Percentiles rank a stretch among this genome's conserved stretches.
These are phyloP conservation scores for Penicillium sp. DNA, from an alignment of 2,329 filamentous ascomycete species.

Conservation along the genomic window DNA sequence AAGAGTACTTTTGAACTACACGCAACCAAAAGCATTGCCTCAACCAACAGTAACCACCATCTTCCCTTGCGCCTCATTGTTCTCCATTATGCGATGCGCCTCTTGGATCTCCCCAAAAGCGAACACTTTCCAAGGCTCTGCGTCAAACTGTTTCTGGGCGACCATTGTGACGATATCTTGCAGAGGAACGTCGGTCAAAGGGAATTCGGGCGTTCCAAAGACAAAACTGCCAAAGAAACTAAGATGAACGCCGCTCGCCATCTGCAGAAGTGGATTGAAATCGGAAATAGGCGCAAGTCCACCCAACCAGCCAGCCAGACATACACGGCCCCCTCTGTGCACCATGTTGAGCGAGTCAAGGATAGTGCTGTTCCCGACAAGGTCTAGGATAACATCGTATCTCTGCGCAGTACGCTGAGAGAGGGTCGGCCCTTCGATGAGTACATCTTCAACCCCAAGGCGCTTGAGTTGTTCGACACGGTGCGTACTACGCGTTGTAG, in stretches of 20 bases:
- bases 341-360: constrained; percentile 40
- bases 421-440: constrained; percentile 21
- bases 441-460: constrained; percentile 29
- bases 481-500: constrained; percentile 37
- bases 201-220: constrained; percentile 20
- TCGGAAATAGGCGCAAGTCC: constrained; percentile 39
- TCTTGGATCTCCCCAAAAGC: too few relatives aligned
- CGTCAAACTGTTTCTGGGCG: too few relatives aligned
- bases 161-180: too few relatives aligned
- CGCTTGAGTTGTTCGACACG: constrained; percentile 28
- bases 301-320: constrained; percentile 35
- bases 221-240: constrained; percentile 45
- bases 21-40: too few relatives aligned
- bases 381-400: constrained; percentile 41
- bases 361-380: constrained; percentile 41
- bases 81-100: too few relatives aligned
- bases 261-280: constrained; percentile 47
- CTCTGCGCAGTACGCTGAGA: neutral
- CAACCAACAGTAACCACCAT: too few relatives aligned
- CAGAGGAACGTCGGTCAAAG: neutral
- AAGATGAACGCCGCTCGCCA: constrained; percentile 47
- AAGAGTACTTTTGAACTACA: too few relatives aligned
- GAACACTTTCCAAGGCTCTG: too few relatives aligned
- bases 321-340: constrained; percentile 31
- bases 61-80: too few relatives aligned